Evolutionary conservation across 2,329 filamentous ascomycete species (phyloP).

Genomic region (Byssoonygena ceratinophila): DNA sequence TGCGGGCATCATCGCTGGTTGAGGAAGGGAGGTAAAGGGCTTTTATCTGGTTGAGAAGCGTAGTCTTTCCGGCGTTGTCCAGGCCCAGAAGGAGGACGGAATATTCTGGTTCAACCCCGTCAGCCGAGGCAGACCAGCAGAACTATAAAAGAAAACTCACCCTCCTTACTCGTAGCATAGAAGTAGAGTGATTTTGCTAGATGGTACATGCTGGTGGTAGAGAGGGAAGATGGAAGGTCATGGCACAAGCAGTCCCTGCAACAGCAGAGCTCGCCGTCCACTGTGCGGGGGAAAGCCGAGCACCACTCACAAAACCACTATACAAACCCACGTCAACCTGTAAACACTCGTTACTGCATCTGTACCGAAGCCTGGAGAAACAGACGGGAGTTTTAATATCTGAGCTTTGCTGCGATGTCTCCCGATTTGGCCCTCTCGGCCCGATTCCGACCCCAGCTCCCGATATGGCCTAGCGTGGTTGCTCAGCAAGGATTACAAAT

Average conservation of each 20-base stretch:
- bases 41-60: conserved; percentile 94
- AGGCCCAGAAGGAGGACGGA: conserved; percentile 93
- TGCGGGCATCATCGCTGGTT: conserved; percentile 35
- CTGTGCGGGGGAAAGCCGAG: neutral
- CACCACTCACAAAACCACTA: neutral
- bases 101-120: conserved; percentile 55
- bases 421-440: no score
- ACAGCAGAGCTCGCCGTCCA: neutral
- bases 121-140: neutral
- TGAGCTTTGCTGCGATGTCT: no score
- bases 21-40: conserved; percentile 53
- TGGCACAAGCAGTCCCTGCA: neutral
- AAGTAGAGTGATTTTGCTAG: conserved; percentile 89
- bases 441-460: no score
- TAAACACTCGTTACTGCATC: no score
- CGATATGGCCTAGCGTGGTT: no score
- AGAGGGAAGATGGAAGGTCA: neutral
- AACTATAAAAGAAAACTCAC: conserved; percentile 34
- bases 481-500: neutral
- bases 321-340: no score
- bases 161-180: conserved; percentile 94
- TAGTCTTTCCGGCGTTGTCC: conserved; percentile 97
- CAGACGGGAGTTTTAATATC: no score
- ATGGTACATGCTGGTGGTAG: conserved; percentile 64
- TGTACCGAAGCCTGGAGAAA: no score